Percentiles rank a stretch among this genome's conserved stretches.
Evolutionary conservation across 306 rosid species (phyloP).

Genomic region (Oxytropis ochrocephala): DNA sequence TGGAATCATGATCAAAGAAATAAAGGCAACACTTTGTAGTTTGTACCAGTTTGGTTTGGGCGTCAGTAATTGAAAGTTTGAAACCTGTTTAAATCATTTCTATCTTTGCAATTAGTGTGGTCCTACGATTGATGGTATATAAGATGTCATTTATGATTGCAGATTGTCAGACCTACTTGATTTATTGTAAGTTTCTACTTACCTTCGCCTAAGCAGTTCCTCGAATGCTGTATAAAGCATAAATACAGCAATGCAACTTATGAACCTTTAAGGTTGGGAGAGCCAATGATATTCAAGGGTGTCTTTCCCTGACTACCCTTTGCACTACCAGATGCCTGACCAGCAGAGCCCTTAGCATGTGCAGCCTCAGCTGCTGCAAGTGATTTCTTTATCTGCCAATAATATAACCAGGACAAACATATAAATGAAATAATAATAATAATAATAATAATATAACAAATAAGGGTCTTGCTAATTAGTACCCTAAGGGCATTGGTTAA

Average conservation of each 20-base stretch:
- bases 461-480: too few relatives aligned
- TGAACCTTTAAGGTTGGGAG: too few relatives aligned
- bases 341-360: too few relatives aligned
- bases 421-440: neutral
- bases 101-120: neutral
- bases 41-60: slow-evolving; percentile 1
- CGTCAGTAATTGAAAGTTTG: neutral
- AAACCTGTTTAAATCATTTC: neutral
- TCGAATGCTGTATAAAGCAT: neutral
- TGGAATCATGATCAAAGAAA: neutral
- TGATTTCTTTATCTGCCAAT: too few relatives aligned
- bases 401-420: too few relatives aligned
- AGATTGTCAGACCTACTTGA: neutral
- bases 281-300: too few relatives aligned
- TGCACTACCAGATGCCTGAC: too few relatives aligned
- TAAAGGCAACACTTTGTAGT: neutral
- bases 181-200: neutral
- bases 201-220: slow-evolving; percentile 30
- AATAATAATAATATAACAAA: neutral
- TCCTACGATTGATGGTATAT: neutral
- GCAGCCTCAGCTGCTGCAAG: too few relatives aligned
- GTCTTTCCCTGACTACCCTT: too few relatives aligned
- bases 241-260: slow-evolving; percentile 8
- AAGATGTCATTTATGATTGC: neutral
- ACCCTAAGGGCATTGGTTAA: too few relatives aligned